Percentiles rank a stretch among this genome's conserved stretches.
These are phyloP conservation scores for Trichoderma erinaceum DNA, from an alignment of 495 filamentous ascomycete genomes.

Conservation along the genomic window DNA sequence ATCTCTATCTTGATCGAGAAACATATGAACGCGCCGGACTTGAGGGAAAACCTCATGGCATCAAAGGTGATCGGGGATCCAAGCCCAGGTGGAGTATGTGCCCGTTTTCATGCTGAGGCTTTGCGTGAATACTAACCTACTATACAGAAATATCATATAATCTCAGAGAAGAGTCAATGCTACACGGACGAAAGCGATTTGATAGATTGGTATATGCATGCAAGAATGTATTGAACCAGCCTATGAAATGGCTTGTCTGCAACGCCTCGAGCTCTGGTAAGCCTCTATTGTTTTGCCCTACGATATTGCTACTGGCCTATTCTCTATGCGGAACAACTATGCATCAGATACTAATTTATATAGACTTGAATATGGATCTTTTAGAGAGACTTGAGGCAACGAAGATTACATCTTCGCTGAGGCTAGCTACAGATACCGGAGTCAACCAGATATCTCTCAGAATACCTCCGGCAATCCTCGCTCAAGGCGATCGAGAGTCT, in stretches of 20 bases:
- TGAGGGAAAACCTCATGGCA: slow-evolving; percentile 61
- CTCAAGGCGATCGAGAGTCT: slow-evolving; percentile 33
- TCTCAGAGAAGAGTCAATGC: slow-evolving; percentile 71
- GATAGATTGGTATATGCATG: slow-evolving; percentile 79
- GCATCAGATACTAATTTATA: slow-evolving; percentile 18
- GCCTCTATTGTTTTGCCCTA: neutral
- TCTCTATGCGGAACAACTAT: neutral
- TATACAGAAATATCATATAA: slow-evolving; percentile 71
- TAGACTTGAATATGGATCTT: slow-evolving; percentile 43
- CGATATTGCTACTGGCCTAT: neutral
- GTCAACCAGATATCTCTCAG: neutral
- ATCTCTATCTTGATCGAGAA: slow-evolving; percentile 73
- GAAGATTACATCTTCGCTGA: slow-evolving; percentile 33
- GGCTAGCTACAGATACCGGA: slow-evolving; percentile 37
- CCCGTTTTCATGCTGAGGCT: neutral
- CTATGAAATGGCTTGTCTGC: slow-evolving; percentile 76
- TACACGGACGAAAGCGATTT: slow-evolving; percentile 88
- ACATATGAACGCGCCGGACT: slow-evolving; percentile 81
- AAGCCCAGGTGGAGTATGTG: slow-evolving; percentile 46
- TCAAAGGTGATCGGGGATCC: slow-evolving; percentile 47
- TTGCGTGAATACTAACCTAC: neutral
- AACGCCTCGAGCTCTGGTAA: slow-evolving; percentile 47
- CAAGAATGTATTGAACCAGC: slow-evolving; percentile 67
- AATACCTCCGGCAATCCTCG: slow-evolving; percentile 22
- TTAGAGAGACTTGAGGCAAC: slow-evolving; percentile 51